These are phyloP conservation scores for Ganoderma leucocontextum DNA, from an alignment of 1,284 basidiomycete species.

Conservation along the genomic window DNA sequence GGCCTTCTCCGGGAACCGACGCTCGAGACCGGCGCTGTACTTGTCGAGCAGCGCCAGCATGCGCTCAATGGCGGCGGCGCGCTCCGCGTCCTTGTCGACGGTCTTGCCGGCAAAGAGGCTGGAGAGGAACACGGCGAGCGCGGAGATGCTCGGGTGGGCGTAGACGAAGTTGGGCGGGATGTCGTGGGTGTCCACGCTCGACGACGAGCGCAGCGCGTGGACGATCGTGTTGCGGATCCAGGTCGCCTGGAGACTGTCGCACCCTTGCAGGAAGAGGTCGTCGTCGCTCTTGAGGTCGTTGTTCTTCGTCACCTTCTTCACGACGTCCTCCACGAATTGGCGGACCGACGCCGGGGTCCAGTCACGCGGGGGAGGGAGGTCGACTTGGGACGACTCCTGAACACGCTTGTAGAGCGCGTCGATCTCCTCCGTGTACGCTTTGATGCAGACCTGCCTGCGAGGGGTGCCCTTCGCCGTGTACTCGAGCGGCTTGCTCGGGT, in stretches of 20 bases:
- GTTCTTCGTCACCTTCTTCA: constrained; percentile 38
- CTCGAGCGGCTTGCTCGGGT: constrained; percentile 40
- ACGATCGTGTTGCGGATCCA: constrained; percentile 47
- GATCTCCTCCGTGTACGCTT: constrained; percentile 43
- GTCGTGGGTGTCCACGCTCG: constrained; percentile 27
- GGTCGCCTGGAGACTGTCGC: constrained; percentile 48
- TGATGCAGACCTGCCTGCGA: constrained; percentile 42
- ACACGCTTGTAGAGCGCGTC: constrained; percentile 42
- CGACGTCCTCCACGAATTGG: constrained; percentile 38
- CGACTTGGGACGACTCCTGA: constrained; percentile 34
- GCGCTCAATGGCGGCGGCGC: constrained; percentile 16
- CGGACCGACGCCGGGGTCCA: constrained; percentile 37
- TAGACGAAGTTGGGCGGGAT: constrained; percentile 44
- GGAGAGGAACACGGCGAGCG: constrained; percentile 33
- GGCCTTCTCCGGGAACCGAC: constrained; percentile 21
- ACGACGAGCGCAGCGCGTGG: constrained; percentile 37
- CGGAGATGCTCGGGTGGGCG: constrained; percentile 39
- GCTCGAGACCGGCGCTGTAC: constrained; percentile 36
- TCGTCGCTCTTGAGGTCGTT: constrained; percentile 19
- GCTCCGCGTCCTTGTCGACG: constrained; percentile 21
- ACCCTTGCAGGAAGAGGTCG: constrained; percentile 45
- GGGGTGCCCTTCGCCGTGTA: constrained; percentile 46
- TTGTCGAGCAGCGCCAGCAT: constrained; percentile 39
- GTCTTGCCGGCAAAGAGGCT: constrained; percentile 21
- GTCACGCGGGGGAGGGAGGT: constrained; percentile 29